These are phyloP conservation scores for Quercus suber DNA, from an alignment of 306 rosid species.

Conservation along the genomic window DNA sequence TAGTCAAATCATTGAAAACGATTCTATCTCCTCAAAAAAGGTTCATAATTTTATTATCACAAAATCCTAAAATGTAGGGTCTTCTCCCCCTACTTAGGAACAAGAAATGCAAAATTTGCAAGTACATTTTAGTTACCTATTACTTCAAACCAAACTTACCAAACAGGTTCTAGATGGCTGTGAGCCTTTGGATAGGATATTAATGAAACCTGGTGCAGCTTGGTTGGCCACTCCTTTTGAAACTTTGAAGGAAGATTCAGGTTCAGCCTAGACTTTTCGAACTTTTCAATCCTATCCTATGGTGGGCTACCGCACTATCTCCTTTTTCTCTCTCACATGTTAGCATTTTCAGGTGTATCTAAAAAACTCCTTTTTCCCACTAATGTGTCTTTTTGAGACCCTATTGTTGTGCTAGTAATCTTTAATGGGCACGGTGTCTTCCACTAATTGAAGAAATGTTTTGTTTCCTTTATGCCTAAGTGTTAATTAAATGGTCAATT, in stretches of 20 bases:
- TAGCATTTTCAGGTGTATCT: constrained; percentile 19
- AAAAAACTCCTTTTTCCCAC: constrained; percentile 38
- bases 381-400: constrained; percentile 19
- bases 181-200: neutral
- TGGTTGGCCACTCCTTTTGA: neutral
- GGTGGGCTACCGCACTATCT: constrained; percentile 42
- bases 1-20: too few relatives aligned
- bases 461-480: constrained; percentile 19
- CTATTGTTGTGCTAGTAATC: constrained; percentile 16
- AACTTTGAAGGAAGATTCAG: neutral
- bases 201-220: constrained; percentile 6
- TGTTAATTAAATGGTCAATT: too few relatives aligned
- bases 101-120: too few relatives aligned
- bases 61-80: too few relatives aligned
- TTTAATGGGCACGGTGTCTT: constrained; percentile 39
- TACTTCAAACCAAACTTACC: neutral
- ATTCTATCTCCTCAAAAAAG: too few relatives aligned
- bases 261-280: neutral
- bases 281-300: constrained; percentile 21
- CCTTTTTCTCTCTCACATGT: neutral
- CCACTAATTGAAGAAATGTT: constrained; percentile 45
- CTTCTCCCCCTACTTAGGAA: too few relatives aligned
- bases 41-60: too few relatives aligned
- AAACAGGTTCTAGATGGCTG: neutral
- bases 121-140: too few relatives aligned